Percentiles rank a stretch among this genome's conserved stretches.
Conservation (phyloP, 2,329 filamentous ascomycete genomes). For the Ascocoryne sarcoides region DNA sequence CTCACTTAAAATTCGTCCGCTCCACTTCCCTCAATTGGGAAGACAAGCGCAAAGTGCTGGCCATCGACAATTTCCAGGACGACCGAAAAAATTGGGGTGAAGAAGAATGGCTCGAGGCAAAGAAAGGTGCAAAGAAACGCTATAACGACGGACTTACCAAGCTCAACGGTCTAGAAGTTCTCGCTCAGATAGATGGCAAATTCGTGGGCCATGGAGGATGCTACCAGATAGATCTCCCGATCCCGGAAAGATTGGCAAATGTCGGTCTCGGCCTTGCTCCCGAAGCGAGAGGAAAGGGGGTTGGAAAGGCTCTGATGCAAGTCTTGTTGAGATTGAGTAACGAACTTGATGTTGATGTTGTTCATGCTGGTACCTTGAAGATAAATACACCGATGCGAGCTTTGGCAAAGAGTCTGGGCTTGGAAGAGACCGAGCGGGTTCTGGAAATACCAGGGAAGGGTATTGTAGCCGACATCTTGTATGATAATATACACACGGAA, state of each 20-base stretch:
- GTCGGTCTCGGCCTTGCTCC: constrained; percentile 4
- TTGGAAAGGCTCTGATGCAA: constrained; percentile 6
- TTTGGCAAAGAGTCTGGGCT: constrained; percentile 10
- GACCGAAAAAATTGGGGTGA: neutral
- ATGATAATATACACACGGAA: constrained; percentile 7
- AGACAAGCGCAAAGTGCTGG: constrained; percentile 1
- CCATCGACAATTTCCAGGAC: constrained; percentile 4
- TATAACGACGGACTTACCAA: neutral
- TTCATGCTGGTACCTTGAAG: constrained; percentile 12
- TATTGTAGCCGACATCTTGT: constrained; percentile 13
- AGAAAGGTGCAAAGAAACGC: neutral
- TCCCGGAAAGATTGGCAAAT: constrained; percentile 1
- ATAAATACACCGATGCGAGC: constrained; percentile 11
- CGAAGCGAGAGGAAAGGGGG: constrained; percentile 4
- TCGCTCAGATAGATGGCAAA: constrained; percentile 1
- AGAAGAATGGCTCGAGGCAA: neutral
- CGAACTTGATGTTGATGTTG: constrained; percentile 8
- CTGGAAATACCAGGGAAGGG: constrained; percentile 8
- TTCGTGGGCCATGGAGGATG: constrained; percentile 1
- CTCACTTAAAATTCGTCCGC: constrained; percentile 9
- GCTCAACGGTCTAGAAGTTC: constrained; percentile 5
- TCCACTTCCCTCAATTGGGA: constrained; percentile 5
- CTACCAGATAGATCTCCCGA: neutral
- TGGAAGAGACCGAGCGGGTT: constrained; percentile 11
- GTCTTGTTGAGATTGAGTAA: constrained; percentile 11